Evolutionary conservation across 805 yeast genomes (phyloP).

Genomic region (Candida boidinii): DNA sequence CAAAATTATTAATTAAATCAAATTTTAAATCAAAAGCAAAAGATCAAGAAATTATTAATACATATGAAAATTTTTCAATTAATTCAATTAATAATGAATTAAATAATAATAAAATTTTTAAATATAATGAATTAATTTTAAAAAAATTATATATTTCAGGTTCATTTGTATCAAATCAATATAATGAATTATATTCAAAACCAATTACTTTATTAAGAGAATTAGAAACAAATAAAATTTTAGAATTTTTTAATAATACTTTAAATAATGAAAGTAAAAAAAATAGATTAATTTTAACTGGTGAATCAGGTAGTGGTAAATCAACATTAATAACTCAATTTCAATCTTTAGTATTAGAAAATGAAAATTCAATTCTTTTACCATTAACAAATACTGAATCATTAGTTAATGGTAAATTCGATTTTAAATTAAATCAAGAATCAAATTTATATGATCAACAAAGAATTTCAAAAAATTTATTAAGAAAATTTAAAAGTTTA

Average conservation of each 20-base stretch:
- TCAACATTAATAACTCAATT: conserved; percentile 64
- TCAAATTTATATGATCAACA: conserved; percentile 61
- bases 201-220: conserved; percentile 55
- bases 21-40: conserved; percentile 18
- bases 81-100: conserved; percentile 1
- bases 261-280: conserved; percentile 22
- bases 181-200: conserved; percentile 51
- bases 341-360: conserved; percentile 43
- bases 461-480: conserved; percentile 56
- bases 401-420: conserved; percentile 65
- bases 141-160: conserved; percentile 44
- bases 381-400: conserved; percentile 56
- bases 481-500: conserved; percentile 40
- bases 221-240: conserved; percentile 32
- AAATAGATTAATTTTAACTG: conserved; percentile 51
- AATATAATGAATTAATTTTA: conserved; percentile 33
- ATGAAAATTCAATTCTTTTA: conserved; percentile 33
- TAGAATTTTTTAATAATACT: conserved; percentile 30
- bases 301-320: conserved; percentile 75
- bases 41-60: conserved; percentile 12
- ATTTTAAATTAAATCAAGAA: conserved; percentile 47
- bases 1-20: conserved; percentile 13
- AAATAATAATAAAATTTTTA: conserved; percentile 22
- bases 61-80: conserved; percentile 11
- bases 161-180: conserved; percentile 59